Conservation (phyloP, 2,329 filamentous ascomycete species). For the Hymenoscyphus linearis region DNA sequence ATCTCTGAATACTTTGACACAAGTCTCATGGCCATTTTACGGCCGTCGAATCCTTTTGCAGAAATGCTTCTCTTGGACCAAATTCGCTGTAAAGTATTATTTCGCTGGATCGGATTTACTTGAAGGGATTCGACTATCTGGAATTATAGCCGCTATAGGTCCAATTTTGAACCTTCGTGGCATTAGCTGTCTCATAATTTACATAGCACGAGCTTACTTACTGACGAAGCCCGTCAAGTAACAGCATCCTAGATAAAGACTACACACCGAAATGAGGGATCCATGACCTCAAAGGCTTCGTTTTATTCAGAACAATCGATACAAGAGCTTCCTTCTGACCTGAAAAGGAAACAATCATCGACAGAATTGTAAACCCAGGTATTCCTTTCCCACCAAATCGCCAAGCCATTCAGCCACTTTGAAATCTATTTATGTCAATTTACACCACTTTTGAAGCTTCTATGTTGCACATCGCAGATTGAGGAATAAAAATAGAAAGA, state of each 20-base stretch:
- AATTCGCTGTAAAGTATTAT: too few species aligned
- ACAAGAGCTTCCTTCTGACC: not conserved
- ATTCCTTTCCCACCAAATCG: not conserved
- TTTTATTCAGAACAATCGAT: not conserved
- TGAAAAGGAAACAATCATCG: not conserved
- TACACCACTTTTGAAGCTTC: not conserved
- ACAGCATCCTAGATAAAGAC: not conserved
- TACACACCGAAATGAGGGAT: not conserved
- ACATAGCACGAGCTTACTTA: too few species aligned
- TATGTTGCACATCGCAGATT: not conserved
- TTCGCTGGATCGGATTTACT: too few species aligned
- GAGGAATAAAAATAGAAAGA: not conserved
- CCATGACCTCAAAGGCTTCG: not conserved
- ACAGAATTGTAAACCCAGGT: not conserved
- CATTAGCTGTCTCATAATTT: too few species aligned
- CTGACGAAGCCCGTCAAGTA: not conserved
- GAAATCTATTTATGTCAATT: not conserved
- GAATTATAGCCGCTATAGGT: too few species aligned
- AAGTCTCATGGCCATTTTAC: too few species aligned
- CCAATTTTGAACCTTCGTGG: too few species aligned
- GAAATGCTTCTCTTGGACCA: too few species aligned
- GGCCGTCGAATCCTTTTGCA: too few species aligned
- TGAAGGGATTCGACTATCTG: too few species aligned
- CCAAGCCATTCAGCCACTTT: not conserved
- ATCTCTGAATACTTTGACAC: too few species aligned